Evolutionary conservation across 345 rosid species (phyloP).

Genomic region (Lumnitzera littorea): DNA sequence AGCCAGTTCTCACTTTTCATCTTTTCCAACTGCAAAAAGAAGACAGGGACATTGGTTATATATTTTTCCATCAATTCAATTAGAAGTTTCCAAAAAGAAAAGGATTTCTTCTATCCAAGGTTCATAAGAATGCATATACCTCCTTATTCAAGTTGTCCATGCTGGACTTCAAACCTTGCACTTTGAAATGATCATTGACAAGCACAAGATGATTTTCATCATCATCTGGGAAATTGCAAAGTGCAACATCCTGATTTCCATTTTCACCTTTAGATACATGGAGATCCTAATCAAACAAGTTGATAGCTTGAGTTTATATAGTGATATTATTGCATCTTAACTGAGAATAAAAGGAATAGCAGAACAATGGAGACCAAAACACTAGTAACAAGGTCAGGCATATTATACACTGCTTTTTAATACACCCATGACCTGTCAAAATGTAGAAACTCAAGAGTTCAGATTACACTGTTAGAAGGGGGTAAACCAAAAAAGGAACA

Average conservation of each 20-base stretch:
- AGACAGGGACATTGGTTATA: not conserved
- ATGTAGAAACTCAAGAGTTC: too few species aligned
- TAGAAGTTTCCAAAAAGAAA: not conserved
- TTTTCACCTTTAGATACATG: conserved; percentile 26
- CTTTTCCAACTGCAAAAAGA: conserved; percentile 60
- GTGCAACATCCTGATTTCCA: conserved; percentile 30
- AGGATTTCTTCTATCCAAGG: not conserved
- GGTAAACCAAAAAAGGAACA: too few species aligned
- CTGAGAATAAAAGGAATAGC: too few species aligned
- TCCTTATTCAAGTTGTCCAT: conserved; percentile 83
- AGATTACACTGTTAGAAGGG: too few species aligned
- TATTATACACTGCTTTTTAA: too few species aligned
- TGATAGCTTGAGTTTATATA: too few species aligned
- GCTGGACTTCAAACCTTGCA: conserved; percentile 67
- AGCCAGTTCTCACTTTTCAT: conserved; percentile 90
- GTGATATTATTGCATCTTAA: too few species aligned
- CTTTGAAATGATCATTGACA: conserved; percentile 53
- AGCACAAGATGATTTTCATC: conserved; percentile 45
- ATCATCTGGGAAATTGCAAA: conserved; percentile 22
- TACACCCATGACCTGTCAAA: too few species aligned
- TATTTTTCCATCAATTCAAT: not conserved
- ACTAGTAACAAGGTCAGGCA: too few species aligned
- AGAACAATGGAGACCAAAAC: too few species aligned
- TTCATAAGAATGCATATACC: conserved; percentile 29
- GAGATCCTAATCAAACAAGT: conserved; percentile 40